Base-by-base conservation (phyloP, 2,329 filamentous ascomycete species). In the Cytospora schulzeri region DNA sequence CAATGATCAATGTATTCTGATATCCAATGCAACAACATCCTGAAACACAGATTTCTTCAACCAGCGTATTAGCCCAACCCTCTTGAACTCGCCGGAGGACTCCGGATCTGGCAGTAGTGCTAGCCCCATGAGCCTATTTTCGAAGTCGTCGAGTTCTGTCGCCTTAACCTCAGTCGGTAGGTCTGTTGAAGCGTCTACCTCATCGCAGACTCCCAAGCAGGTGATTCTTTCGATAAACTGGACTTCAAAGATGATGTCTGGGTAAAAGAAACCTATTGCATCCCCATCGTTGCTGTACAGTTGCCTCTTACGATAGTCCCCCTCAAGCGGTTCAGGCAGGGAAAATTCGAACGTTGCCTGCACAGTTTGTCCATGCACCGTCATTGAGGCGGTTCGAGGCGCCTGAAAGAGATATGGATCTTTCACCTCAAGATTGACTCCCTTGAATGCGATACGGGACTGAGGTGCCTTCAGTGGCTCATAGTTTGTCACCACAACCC, bases 211-310 rank as follows among this genome's bases (percentile, higher is more conserved):
- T 19, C 48, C 15, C 14, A 60, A 53, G 12, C 48, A 60, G 6
- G 6, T 22, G 2, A 60, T 14, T 15, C 22, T 2, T 17, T 9
- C 9, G 2, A 53, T 3, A 29, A 33, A n/a, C 11, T 35, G 45
- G 15, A 53, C 57, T 29, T 60, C 57, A 11, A 28, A 7, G 28
- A 53, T 53, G 22, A 53, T 53, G n/a, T 60, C 57, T 24, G 48
- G 48, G 17, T 60, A 53, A 0, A 53, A 19, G 3, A 53, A 19
- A 19, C 57, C 57, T n/a, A 53, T 29, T 4, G 11, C 9, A 4
- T 28, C 29, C 29, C 48, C 45, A 31, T 31, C n/a, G 1, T n/a
- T 6, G 6, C 9, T n/a, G 29, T 60, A 38, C 14, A 60, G 24
- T n/a, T 41, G 9, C 29, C 33, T 60, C 24, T 22, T 12, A 4